Percentiles rank a stretch among this genome's conserved stretches.
These are phyloP conservation scores for Nymphaea colorata DNA, from an alignment of 164 flowering plant species.

Conservation along the genomic window DNA sequence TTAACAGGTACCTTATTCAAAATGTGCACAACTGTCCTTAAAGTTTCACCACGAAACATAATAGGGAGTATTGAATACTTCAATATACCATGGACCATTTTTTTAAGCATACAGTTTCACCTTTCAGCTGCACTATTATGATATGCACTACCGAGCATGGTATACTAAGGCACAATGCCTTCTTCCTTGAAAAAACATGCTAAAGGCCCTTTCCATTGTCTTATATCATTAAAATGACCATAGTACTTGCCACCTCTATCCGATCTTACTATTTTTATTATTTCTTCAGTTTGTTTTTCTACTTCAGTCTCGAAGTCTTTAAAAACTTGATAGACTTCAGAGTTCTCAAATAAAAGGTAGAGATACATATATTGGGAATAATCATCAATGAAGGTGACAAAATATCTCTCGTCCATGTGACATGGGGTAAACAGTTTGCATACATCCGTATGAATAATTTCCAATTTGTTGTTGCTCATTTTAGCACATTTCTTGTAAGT, in stretches of 20 bases:
- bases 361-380: not conserved
- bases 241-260: not conserved
- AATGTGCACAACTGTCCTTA: not conserved
- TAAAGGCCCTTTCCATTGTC: not conserved
- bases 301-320: not conserved
- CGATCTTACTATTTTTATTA: not conserved
- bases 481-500: too few relatives aligned
- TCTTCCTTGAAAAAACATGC: not conserved
- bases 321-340: not conserved
- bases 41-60: not conserved
- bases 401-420: too few relatives aligned
- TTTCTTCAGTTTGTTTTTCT: not conserved
- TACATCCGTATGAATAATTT: not conserved
- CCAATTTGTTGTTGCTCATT: not conserved
- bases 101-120: not conserved
- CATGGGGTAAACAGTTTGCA: too few relatives aligned
- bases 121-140: not conserved
- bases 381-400: not conserved
- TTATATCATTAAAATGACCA: not conserved
- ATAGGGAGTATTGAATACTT: not conserved
- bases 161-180: conserved; percentile 5
- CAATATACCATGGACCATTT: not conserved
- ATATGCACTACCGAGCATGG: not conserved
- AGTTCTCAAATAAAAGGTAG: not conserved
- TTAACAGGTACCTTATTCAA: not conserved